Evolutionary conservation across 73 alveolate species (phyloP).

Genomic region (Paramecium primaurelia): DNA sequence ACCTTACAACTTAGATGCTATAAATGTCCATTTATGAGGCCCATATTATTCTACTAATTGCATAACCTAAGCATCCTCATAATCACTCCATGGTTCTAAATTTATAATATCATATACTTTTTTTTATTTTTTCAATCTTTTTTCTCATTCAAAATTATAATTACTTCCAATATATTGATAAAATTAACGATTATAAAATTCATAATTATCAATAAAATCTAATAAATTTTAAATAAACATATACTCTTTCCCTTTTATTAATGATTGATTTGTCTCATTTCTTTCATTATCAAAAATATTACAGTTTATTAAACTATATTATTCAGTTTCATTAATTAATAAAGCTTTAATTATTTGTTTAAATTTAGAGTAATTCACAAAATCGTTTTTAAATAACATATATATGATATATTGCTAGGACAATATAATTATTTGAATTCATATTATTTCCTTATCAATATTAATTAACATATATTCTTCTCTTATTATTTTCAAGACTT

Average conservation of each 20-base stretch:
- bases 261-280: neutral
- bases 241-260: neutral
- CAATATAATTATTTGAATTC: too few species aligned
- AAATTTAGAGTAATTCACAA: neutral
- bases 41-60: slow-evolving; percentile 93
- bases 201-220: neutral
- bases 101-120: neutral
- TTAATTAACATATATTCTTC: too few species aligned
- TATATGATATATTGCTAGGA: too few species aligned
- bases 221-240: neutral
- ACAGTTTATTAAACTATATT: neutral
- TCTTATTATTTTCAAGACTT: too few species aligned
- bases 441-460: neutral
- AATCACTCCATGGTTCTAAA: slow-evolving; percentile 93
- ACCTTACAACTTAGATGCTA: slow-evolving; percentile 92
- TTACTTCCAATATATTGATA: neutral
- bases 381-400: neutral
- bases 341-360: too few species aligned
- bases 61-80: slow-evolving; percentile 91
- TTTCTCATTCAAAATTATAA: slow-evolving; percentile 29
- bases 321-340: neutral
- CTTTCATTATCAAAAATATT: neutral
- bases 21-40: slow-evolving; percentile 96
- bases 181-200: neutral
- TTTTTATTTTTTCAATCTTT: slow-evolving; percentile 16